Evolutionary conservation across 768 basidiomycete species (phyloP).

Genomic region (Naematelia aurantialba): DNA sequence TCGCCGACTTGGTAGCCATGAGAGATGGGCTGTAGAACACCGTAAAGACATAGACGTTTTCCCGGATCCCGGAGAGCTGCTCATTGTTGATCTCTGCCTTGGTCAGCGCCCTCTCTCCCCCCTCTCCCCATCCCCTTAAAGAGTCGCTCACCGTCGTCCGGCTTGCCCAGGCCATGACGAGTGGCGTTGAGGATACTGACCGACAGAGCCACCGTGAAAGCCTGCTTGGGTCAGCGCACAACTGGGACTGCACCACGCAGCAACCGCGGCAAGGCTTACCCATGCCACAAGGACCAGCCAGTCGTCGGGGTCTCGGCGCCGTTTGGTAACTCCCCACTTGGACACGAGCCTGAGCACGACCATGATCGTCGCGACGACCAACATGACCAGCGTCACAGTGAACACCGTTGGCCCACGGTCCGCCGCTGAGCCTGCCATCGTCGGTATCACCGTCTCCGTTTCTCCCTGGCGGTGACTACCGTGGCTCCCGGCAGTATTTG

Average conservation of each 20-base stretch:
- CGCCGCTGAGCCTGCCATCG: slow-evolving; percentile 1
- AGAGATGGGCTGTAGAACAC: slow-evolving; percentile 45
- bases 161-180: slow-evolving; percentile 30
- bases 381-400: slow-evolving; percentile 34
- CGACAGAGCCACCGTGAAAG: slow-evolving; percentile 25
- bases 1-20: slow-evolving; percentile 46
- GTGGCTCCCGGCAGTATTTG: neutral
- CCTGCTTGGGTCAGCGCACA: slow-evolving; percentile 9
- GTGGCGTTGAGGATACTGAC: slow-evolving; percentile 32
- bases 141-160: slow-evolving; percentile 11
- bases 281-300: slow-evolving; percentile 38
- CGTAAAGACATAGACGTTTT: slow-evolving; percentile 39
- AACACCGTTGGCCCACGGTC: slow-evolving; percentile 39
- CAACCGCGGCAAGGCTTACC: too few relatives aligned
- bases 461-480: neutral
- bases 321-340: slow-evolving; percentile 32
- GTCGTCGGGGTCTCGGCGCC: slow-evolving; percentile 28
- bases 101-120: too few relatives aligned
- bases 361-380: slow-evolving; percentile 39
- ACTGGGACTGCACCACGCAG: too few relatives aligned
- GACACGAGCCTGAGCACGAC: slow-evolving; percentile 34
- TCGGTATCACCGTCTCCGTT: neutral
- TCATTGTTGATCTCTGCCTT: slow-evolving; percentile 12
- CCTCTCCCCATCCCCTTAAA: neutral
- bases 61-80: slow-evolving; percentile 9